Percentiles rank a stretch among this genome's conserved stretches.
These are phyloP conservation scores for Ananas comosus DNA, from an alignment of 176 grass and related monocot genomes.

Conservation along the genomic window DNA sequence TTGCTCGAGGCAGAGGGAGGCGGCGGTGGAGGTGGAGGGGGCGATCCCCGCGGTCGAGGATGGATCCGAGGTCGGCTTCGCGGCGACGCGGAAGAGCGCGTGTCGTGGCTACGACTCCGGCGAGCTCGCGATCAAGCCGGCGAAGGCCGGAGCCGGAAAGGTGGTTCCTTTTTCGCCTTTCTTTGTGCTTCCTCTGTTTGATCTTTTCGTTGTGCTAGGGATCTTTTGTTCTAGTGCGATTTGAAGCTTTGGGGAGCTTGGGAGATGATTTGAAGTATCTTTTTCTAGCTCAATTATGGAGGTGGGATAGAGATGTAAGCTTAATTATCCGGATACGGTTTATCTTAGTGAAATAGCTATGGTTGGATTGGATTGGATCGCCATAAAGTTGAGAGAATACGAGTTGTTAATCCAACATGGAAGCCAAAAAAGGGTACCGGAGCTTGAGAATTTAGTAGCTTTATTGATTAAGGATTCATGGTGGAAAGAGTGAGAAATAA, in stretches of 20 bases:
- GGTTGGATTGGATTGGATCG: no score
- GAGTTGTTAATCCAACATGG: no score
- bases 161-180: slow-evolving; percentile 12
- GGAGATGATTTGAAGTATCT: neutral
- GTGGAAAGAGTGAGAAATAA: neutral
- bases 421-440: no score
- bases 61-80: slow-evolving; percentile 8
- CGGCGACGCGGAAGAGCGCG: slow-evolving; percentile 16
- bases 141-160: slow-evolving; percentile 42
- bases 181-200: neutral
- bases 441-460: neutral
- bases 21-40: neutral
- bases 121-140: slow-evolving; percentile 49
- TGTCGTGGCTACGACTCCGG: slow-evolving; percentile 43
- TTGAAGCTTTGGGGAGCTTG: neutral
- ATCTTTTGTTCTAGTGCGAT: neutral
- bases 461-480: slow-evolving; percentile 5
- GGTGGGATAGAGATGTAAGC: neutral
- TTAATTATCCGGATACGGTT: no score
- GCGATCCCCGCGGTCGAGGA: neutral
- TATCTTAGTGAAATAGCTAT: no score
- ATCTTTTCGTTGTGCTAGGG: neutral
- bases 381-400: no score
- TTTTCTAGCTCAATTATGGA: neutral
- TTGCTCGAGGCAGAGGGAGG: slow-evolving; percentile 25